Percentiles rank a stretch among this genome's conserved stretches.
These are phyloP conservation scores for Alternaria hordeiaustralica DNA, from an alignment of 2,329 filamentous ascomycete genomes.

Conservation along the genomic window DNA sequence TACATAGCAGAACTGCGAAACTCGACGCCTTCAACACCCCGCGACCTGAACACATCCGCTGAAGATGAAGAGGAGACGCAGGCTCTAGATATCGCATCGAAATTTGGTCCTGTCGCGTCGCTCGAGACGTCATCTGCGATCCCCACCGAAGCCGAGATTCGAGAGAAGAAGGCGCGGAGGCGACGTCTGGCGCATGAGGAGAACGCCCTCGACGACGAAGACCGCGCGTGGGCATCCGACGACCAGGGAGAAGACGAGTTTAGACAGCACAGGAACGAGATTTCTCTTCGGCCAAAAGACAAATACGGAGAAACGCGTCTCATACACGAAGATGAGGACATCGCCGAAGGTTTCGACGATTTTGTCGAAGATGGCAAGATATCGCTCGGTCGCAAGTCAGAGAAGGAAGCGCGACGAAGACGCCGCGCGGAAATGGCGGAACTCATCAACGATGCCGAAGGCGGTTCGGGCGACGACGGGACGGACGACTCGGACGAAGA, in stretches of 20 bases:
- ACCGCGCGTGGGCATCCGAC: constrained; percentile 51
- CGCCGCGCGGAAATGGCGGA: constrained; percentile 81
- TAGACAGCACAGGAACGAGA: constrained; percentile 49
- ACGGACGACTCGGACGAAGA: constrained; percentile 69
- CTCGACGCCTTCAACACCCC: constrained; percentile 83
- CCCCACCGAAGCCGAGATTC: constrained; percentile 83
- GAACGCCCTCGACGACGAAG: constrained; percentile 61
- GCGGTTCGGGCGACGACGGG: constrained; percentile 70
- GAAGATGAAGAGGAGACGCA: constrained; percentile 55
- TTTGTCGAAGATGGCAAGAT: constrained; percentile 86
- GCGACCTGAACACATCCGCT: constrained; percentile 57
- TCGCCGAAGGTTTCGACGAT: constrained; percentile 91
- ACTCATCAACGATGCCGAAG: constrained; percentile 81
- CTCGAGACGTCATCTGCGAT: constrained; percentile 59
- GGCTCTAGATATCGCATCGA: constrained; percentile 56
- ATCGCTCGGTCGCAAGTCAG: constrained; percentile 77
- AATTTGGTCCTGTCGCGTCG: constrained; percentile 62
- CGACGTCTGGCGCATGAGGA: constrained; percentile 79
- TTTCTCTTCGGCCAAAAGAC: constrained; percentile 62
- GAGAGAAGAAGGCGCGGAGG: constrained; percentile 87
- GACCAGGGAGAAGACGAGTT: constrained; percentile 48
- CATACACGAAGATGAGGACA: constrained; percentile 85
- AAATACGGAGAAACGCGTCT: constrained; percentile 74
- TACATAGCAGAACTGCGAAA: constrained; percentile 85
- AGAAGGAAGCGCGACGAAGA: constrained; percentile 70